Conservation (phyloP, 2,329 filamentous ascomycete genomes). For the Neofusicoccum ribis region DNA sequence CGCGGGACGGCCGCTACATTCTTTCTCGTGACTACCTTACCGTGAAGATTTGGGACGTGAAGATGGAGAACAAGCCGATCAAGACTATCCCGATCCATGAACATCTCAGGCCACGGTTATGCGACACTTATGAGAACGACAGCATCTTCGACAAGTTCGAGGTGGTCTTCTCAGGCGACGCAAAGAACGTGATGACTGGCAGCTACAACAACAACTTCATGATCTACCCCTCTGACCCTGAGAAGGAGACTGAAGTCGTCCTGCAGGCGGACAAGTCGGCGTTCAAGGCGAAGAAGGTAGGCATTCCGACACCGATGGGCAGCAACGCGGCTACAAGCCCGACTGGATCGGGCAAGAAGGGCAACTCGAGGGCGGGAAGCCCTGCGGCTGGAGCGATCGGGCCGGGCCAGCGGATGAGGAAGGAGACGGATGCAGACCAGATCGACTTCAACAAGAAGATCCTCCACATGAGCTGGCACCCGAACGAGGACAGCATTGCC, state of each 20-base stretch:
- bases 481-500: slow-evolving; percentile 98
- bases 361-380: slow-evolving; percentile 81
- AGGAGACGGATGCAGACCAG: slow-evolving; percentile 98
- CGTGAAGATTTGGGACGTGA: slow-evolving; percentile 99
- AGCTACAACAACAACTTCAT: slow-evolving; percentile 99
- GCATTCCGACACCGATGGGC: slow-evolving; percentile 96
- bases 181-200: slow-evolving; percentile 99
- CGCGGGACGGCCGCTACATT: slow-evolving; percentile 93
- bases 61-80: slow-evolving; percentile 95
- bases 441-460: slow-evolving; percentile 99
- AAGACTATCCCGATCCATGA: slow-evolving; percentile 99
- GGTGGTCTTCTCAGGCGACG: slow-evolving; percentile 96
- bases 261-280: slow-evolving; percentile 97
- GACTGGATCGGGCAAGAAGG: slow-evolving; percentile 80
- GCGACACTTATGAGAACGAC: slow-evolving; percentile 98
- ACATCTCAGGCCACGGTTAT: slow-evolving; percentile 87
- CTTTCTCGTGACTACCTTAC: slow-evolving; percentile 97
- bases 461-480: slow-evolving; percentile 99
- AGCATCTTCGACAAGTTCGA: slow-evolving; percentile 99
- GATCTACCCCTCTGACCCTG: slow-evolving; percentile 97
- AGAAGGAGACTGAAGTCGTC: slow-evolving; percentile 95
- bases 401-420: slow-evolving; percentile 92
- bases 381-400: slow-evolving; percentile 70
- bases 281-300: slow-evolving; percentile 99
- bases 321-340: slow-evolving; percentile 62